Evolutionary conservation across 176 grass and related monocot genomes (phyloP), one percentile per base, ranked within the genome.

Genomic region (Zea mays): DNA sequence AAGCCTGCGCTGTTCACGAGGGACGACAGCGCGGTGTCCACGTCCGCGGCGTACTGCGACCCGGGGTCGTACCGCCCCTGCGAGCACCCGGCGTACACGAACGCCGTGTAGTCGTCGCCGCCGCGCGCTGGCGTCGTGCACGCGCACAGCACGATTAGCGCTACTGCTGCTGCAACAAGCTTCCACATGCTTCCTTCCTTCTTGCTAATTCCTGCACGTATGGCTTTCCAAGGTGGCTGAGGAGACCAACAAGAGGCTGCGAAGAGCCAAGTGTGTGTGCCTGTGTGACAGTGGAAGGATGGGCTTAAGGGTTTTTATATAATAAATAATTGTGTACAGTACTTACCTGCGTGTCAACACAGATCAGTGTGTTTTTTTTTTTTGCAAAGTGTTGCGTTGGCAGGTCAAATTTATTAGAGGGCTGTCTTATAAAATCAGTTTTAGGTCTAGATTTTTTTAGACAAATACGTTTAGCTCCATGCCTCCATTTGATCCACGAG

Each of bases 31-130:
- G 79, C 60, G 1, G 89, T 69, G 73, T 84, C 75, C 0, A 93
- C 91, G 35, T 83, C 76, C 6, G 66, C 72, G 6, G 88, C 86
- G 73, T 97, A 97, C 56, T 71, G 85, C 10, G 94, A 82, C 1
- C 86, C 91, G 13, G 86, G 38, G 67, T 62, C 56, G 85, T 93
- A 93, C 7, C 81, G 89, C 17, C 51, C 74, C 81, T 84, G 88
- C 17, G 94, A 97, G 83, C 94, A 97, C 36, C 89, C 91, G 33
- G 91, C 86, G 76, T 97, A 97, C 54, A 97, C 91, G 82, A 93
- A 94, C 5, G 67, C 71, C 65, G 85, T 90, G 91, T 90, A 91
- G 76, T 90, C 87, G 44, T 92, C 85, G 36, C 51, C 79, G 13
- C 78, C 80, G 19, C 38, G 75, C 35, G 41, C 73, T 0, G 56